Base-by-base conservation (phyloP, 768 basidiomycete genomes). In the Mycena maculata region DNA sequence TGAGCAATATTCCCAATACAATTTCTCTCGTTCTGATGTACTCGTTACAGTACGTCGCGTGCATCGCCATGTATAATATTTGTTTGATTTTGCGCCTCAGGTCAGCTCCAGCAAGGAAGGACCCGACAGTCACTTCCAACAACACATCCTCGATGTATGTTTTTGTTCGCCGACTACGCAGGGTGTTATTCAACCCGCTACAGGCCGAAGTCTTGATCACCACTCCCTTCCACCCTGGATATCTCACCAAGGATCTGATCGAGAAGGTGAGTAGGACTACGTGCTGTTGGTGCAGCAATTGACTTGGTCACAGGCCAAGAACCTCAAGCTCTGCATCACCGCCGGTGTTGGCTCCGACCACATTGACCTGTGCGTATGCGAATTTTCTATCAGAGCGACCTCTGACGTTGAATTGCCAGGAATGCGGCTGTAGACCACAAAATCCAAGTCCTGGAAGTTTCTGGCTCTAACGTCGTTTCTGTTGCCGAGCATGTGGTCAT, bases 321-420 rank as follows among this genome's bases (percentile, higher is more conserved):
- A 96, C 72, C 87, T 98, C 67, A 96, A 94, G 80, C 76, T 96
- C 62, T 93, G 92, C 74, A 86, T 96, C 74, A 98, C 95, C 25
- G 95, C 95, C 65, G 94, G 93, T 77, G 94, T 95, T 50, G 93
- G 94, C 13, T 94, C 92, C 22, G 95, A 96, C 80, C 94, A 93
- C 82, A 88, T 95, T 69, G 95, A 96, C 76, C 86, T 97, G 33
- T 36, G 6, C 8, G 33, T 36, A 36, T n/a, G n/a, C n/a, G n/a
- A n/a, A n/a, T n/a, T n/a, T n/a, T n/a, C n/a, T n/a, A n/a, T n/a
- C n/a, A n/a, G n/a, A n/a, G n/a, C n/a, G n/a, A n/a, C n/a, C n/a
- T n/a, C n/a, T n/a, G n/a, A n/a, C n/a, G n/a, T n/a, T n/a, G n/a
- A n/a, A n/a, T n/a, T n/a, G n/a, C n/a, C 33, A 36, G 33, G 66